Evolutionary conservation across 1,284 basidiomycete genomes (phyloP).

Genomic region (Thelephora terrestris): DNA sequence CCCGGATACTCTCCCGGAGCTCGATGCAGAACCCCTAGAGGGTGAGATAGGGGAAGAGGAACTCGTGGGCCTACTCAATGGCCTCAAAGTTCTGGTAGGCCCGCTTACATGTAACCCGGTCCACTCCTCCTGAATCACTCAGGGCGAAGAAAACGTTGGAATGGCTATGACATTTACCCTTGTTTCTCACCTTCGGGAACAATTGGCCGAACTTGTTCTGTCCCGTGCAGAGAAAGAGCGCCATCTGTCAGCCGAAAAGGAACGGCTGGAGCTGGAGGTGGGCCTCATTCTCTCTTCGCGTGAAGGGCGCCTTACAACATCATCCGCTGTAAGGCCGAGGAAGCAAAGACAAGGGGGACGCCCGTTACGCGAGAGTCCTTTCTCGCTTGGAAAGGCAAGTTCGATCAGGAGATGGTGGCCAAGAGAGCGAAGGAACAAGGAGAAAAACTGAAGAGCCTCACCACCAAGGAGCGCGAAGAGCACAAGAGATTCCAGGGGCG

Average conservation of each 20-base stretch:
- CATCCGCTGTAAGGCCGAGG: constrained; percentile 57
- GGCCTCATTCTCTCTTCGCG: constrained; percentile 1
- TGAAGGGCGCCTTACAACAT: background rate
- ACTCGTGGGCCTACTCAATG: constrained; percentile 42
- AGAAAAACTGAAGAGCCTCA: constrained; percentile 67
- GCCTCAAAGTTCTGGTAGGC: constrained; percentile 58
- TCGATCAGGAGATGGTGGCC: constrained; percentile 56
- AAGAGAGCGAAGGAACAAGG: constrained; percentile 69
- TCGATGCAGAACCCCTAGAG: constrained; percentile 59
- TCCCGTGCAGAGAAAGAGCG: constrained; percentile 46
- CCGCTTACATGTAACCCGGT: background rate
- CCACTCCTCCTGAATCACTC: constrained; percentile 3
- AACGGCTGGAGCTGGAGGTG: constrained; percentile 71
- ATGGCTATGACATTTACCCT: constrained; percentile 99
- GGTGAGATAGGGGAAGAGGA: constrained; percentile 61
- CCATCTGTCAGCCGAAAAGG: constrained; percentile 61
- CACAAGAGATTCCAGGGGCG: constrained; percentile 58
- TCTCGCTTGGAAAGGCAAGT: constrained; percentile 70
- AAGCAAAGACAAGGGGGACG: constrained; percentile 82
- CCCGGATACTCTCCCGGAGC: constrained; percentile 68
- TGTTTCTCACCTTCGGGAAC: constrained; percentile 79
- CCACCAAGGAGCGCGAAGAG: constrained; percentile 86
- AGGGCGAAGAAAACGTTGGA: constrained; percentile 87
- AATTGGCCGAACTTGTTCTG: constrained; percentile 56
- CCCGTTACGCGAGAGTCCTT: constrained; percentile 81